These are phyloP conservation scores for Apiosordaria backusii DNA, from an alignment of 495 filamentous ascomycete genomes.

Conservation along the genomic window DNA sequence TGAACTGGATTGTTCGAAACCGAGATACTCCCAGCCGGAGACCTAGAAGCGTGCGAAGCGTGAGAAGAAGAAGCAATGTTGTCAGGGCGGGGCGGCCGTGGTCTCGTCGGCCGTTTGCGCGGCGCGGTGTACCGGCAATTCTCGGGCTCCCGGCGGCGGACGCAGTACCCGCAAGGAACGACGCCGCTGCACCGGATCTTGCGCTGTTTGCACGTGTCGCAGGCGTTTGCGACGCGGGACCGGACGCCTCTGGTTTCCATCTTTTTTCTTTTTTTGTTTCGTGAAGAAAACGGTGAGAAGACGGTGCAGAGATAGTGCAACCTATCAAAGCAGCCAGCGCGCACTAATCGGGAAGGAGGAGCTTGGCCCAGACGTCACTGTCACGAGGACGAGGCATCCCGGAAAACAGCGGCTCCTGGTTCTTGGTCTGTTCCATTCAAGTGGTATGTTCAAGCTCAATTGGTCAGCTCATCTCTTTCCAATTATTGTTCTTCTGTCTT, in stretches of 20 bases:
- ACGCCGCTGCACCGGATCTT: conserved; percentile 43
- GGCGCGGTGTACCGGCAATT: conserved; percentile 30
- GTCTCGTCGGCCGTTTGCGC: conserved; percentile 17
- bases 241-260: conserved; percentile 28
- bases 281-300: not conserved
- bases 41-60: not conserved
- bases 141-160: conserved; percentile 23
- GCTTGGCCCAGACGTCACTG: not conserved
- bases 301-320: not conserved
- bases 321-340: not conserved
- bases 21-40: not conserved
- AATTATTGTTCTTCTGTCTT: too few species aligned
- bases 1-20: not conserved
- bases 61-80: not conserved
- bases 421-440: too few species aligned
- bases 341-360: not conserved
- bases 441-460: too few species aligned
- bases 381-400: too few species aligned
- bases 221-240: conserved; percentile 41
- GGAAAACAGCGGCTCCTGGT: too few species aligned
- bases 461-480: too few species aligned
- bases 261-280: not conserved
- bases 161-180: conserved; percentile 37
- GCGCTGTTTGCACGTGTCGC: conserved; percentile 44
- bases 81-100: too few species aligned